Evolutionary conservation across 148 eudicot species (phyloP).

Genomic region (Beta vulgaris): DNA sequence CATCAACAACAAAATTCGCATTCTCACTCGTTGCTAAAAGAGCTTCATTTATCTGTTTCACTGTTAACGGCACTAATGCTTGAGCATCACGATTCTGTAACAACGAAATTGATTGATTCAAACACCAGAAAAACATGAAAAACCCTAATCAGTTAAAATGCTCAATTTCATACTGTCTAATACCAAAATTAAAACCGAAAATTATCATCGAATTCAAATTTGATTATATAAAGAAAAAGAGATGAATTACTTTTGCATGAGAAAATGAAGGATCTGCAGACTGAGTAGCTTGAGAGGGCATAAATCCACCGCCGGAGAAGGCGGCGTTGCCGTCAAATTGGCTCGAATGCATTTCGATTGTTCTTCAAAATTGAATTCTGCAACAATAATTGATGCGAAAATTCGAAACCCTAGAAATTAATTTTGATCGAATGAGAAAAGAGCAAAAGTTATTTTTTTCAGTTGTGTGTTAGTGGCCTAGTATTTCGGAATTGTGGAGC

Average conservation of each 20-base stretch:
- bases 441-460: background rate
- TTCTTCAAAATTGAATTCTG: background rate
- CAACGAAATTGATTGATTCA: background rate
- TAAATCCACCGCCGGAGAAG: conserved; percentile 77
- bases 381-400: background rate
- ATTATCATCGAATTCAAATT: background rate
- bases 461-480: background rate
- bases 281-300: conserved; percentile 77
- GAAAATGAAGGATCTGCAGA: conserved; percentile 48
- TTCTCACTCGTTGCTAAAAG: conserved; percentile 44
- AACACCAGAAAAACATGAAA: background rate
- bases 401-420: conserved; percentile 27
- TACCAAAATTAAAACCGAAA: background rate
- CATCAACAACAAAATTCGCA: conserved; percentile 52
- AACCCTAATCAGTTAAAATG: conserved; percentile 4
- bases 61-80: conserved; percentile 67
- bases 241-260: no score
- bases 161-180: background rate
- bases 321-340: conserved; percentile 67
- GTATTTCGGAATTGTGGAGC: background rate
- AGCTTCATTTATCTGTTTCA: conserved; percentile 79
- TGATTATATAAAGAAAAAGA: background rate
- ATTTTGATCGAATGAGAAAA: background rate
- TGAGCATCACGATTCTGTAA: conserved; percentile 72
- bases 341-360: conserved; percentile 26